These are phyloP conservation scores for Populus hybrid DNA, from an alignment of 441 rosid genomes.

Conservation along the genomic window DNA sequence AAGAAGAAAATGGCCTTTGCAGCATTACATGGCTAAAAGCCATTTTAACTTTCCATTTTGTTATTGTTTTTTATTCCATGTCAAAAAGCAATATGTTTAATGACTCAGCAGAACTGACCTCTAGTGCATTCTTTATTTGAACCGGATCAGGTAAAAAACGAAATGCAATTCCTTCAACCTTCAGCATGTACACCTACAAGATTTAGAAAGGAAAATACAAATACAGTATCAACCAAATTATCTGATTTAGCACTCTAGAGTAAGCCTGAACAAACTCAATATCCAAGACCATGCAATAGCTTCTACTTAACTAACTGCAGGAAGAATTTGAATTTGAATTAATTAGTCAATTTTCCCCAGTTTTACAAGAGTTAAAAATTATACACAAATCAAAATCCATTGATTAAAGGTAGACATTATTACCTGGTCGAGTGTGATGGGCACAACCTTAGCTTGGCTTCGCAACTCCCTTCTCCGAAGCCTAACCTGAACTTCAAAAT, in stretches of 20 bases:
- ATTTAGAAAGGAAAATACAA: conserved; percentile 3
- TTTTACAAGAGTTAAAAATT: not conserved
- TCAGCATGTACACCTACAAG: conserved; percentile 65
- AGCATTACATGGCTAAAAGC: too few species aligned
- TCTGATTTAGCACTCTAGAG: too few species aligned
- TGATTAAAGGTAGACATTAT: not conserved
- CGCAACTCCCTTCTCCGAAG: conserved; percentile 68
- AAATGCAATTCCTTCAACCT: conserved; percentile 92
- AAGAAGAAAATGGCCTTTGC: too few species aligned
- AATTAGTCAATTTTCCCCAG: not conserved
- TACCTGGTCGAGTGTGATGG: conserved; percentile 88
- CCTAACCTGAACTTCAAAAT: conserved; percentile 45
- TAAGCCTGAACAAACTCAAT: too few species aligned
- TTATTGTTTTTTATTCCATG: not conserved
- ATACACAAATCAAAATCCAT: not conserved
- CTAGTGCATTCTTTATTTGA: conserved; percentile 83
- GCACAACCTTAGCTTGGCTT: conserved; percentile 72
- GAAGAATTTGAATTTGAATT: not conserved
- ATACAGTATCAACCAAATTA: not conserved
- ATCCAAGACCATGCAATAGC: too few species aligned
- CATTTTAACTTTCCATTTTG: too few species aligned
- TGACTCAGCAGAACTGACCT: conserved; percentile 46
- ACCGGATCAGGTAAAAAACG: conserved; percentile 88
- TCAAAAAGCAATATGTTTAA: not conserved
- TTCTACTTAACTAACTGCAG: not conserved